Evolutionary conservation across 2,329 filamentous ascomycete species (phyloP), one percentile per base, ranked within the genome.

Genomic region (Rugonectria rugulosa): DNA sequence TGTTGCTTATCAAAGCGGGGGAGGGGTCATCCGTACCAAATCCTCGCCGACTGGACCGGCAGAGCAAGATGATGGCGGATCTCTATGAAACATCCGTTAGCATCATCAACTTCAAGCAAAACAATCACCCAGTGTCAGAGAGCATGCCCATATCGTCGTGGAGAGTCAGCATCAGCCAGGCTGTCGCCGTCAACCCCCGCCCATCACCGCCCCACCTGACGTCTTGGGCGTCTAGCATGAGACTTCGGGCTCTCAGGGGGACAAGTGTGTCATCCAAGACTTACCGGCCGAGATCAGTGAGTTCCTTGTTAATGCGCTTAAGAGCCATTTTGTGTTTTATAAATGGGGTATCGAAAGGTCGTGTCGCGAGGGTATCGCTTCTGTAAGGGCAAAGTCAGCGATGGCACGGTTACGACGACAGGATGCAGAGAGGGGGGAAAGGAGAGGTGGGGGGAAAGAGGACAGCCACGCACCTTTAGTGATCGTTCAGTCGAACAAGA

Each of bases 61-160:
- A 75, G 94, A 98, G 88, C 95, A 99, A 69, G 94, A 98, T 57
- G 95, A 98, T 73, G 95, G 95, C 75, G 95, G 95, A 77, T 99
- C 95, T 82, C 95, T 98, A 70, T 62, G 64, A 60, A 63, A 60
- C 38, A 19, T 43, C 36, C 11, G 56, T 70, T 65, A 72, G 61
- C 56, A 59, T 48, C 34, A 3, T 8, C 7, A n/a, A 14, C 24
- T 38, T 36, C 40, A 38, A n/a, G 5, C 21, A 3, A 20, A 23
- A 50, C 21, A 31, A 6, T 10, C 3, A 38, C 14, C 37, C 37
- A 37, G 21, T 27, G 42, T n/a, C 23, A 38, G 46, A 46, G n/a
- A 24, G 10, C 2, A 27, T 27, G 26, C 3, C 38, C 10, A 53
- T 57, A 45, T 19, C 47, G 56, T 47, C 55, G 24, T 63, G 47